Percentiles rank a stretch among this genome's conserved stretches.
Evolutionary conservation across 495 filamentous ascomycete genomes (phyloP).

Genomic region (Hypoxylon lenormandii): DNA sequence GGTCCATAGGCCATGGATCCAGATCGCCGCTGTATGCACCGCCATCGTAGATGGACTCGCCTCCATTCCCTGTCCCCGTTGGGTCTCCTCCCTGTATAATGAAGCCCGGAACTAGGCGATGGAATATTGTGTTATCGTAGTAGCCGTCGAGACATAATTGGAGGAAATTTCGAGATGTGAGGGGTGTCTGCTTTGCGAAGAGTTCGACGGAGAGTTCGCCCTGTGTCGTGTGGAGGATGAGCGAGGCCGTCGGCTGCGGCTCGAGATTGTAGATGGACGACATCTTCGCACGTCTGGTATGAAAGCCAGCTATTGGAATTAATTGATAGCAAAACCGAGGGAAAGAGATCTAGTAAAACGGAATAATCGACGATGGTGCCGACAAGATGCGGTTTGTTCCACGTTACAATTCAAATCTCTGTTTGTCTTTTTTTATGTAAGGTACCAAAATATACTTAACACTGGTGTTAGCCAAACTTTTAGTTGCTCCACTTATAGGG

Average conservation of each 20-base stretch:
- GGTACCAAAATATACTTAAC: neutral
- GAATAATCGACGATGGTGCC: neutral
- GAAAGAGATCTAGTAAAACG: neutral
- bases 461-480: neutral
- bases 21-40: constrained; percentile 76
- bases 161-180: constrained; percentile 93
- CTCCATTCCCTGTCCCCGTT: constrained; percentile 86
- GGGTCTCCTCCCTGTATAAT: constrained; percentile 92
- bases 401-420: neutral
- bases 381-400: constrained; percentile 8
- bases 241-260: constrained; percentile 89
- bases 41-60: constrained; percentile 88
- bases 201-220: constrained; percentile 91
- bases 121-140: constrained; percentile 91
- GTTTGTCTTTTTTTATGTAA: too few species aligned
- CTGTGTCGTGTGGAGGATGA: constrained; percentile 85
- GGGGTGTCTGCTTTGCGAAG: constrained; percentile 91
- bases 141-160: constrained; percentile 94
- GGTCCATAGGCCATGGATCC: constrained; percentile 72
- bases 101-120: constrained; percentile 90
- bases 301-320: neutral
- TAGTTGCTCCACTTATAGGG: constrained; percentile 25
- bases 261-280: constrained; percentile 92
- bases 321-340: neutral
- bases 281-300: constrained; percentile 64